phyloP scores from a whole-genome alignment of 2,329 filamentous ascomycete genomes.

The Arachnopeziza araneosa region DNA sequence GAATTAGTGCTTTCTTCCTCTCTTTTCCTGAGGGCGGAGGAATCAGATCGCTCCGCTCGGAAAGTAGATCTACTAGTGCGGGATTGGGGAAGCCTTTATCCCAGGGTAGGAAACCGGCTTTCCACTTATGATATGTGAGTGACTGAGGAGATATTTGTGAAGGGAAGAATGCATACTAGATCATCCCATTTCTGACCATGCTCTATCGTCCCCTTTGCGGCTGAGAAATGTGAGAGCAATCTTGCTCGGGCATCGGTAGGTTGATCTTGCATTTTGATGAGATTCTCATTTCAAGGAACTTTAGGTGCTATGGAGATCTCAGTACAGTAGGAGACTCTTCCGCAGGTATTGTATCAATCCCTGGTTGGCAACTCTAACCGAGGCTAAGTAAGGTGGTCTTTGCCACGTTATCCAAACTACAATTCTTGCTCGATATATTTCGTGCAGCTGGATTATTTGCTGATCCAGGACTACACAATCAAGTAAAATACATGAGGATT shows the following conservation, averaged over 20 bases:
- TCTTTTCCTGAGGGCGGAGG: slow-evolving; percentile 1
- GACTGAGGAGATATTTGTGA: neutral
- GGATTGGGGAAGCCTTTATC: slow-evolving; percentile 48
- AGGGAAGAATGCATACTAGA: slow-evolving; percentile 20
- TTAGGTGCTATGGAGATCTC: too few species aligned
- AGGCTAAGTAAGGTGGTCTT: too few species aligned
- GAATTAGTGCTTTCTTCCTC: slow-evolving; percentile 58
- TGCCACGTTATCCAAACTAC: too few species aligned
- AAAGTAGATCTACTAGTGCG: slow-evolving; percentile 48
- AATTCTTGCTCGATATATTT: too few species aligned
- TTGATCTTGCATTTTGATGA: neutral
- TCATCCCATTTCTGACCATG: slow-evolving; percentile 39
- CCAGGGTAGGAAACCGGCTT: slow-evolving; percentile 44
- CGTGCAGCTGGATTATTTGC: too few species aligned
- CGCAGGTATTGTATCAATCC: too few species aligned
- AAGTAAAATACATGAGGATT: too few species aligned
- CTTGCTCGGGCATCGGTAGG: slow-evolving; percentile 16
- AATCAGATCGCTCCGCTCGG: slow-evolving; percentile 41
- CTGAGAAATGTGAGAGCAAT: slow-evolving; percentile 24
- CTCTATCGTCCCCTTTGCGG: slow-evolving; percentile 8
- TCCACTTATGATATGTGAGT: slow-evolving; percentile 31
- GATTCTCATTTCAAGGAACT: neutral
- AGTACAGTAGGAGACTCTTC: neutral
- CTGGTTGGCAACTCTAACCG: too few species aligned
- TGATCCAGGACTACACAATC: too few species aligned